Conservation (phyloP, 495 filamentous ascomycete species). For the Immersiella caudata region DNA sequence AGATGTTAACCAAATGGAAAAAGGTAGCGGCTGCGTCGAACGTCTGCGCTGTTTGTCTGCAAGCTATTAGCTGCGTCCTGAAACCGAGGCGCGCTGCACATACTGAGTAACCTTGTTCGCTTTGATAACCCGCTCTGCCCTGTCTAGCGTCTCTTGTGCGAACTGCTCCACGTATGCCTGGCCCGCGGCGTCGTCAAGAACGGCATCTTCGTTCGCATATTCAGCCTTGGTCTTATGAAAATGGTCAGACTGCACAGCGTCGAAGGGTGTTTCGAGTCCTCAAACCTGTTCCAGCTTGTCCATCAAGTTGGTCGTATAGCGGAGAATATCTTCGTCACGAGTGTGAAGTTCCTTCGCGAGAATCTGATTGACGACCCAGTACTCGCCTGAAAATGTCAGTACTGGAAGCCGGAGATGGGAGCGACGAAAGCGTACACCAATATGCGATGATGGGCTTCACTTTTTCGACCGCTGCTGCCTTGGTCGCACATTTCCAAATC, state of each 20-base stretch:
- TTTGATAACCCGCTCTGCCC: conserved; percentile 79
- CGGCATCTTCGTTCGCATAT: conserved; percentile 61
- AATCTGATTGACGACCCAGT: conserved; percentile 91
- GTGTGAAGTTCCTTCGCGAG: conserved; percentile 77
- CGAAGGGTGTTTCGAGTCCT: background rate
- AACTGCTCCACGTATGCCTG: conserved; percentile 95
- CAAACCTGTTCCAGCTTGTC: conserved; percentile 85
- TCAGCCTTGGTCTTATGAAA: conserved; percentile 63
- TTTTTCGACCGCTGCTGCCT: conserved; percentile 82
- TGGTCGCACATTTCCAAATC: conserved; percentile 67
- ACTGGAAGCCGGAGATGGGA: background rate
- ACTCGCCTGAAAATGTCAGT: conserved; percentile 67
- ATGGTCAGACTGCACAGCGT: background rate
- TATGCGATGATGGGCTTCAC: conserved; percentile 86
- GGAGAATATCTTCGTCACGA: conserved; percentile 69
- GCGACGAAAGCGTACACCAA: conserved; percentile 70
- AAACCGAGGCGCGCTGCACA: conserved; percentile 8
- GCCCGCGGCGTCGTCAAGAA: conserved; percentile 78
- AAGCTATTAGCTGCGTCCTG: conserved; percentile 4
- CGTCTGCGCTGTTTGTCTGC: conserved; percentile 88
- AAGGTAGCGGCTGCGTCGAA: conserved; percentile 91
- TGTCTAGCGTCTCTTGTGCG: conserved; percentile 79
- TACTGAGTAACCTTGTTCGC: conserved; percentile 85
- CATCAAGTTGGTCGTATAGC: conserved; percentile 82
- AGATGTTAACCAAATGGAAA: conserved; percentile 83